Base-by-base conservation (phyloP, 129 eudicot species). In the Mikania micrantha region DNA sequence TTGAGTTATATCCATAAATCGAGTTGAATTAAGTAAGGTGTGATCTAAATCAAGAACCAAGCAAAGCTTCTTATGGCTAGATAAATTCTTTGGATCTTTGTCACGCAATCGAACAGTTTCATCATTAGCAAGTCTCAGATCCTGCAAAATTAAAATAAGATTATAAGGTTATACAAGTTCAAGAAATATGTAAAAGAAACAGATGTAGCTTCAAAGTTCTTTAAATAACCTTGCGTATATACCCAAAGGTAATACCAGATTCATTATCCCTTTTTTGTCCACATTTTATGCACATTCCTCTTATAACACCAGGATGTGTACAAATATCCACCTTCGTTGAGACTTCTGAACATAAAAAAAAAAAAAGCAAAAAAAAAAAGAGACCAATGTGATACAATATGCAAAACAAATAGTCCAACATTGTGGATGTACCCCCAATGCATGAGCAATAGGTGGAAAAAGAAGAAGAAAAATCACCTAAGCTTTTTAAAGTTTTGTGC, bases 31-130 rank as follows among this genome's bases (percentile, higher is more conserved):
- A 8, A 90, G 95, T 57, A 90, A 77, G 25, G 96, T 90, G 67
- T 90, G 96, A 71, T 90, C 96, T 49, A 90, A 81, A 82, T 90
- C 96, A 54, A 90, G 88, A 52, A 86, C 88, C 78, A 90, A 72
- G 64, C 70, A 79, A 9, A 90, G 88, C 74, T 90, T 90, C 57
- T 69, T 86, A 10, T 70, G 79, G 58, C 77, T 68, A 9, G 86
- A 73, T 60, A 86, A 72, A 45, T 69, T 77, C 80, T 81, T 84
- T 48, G 82, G 25, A 65, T 90, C 90, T 61, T 71, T 75, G 50
- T 82, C 73, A 17, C 95, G 86, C 56, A 90, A 41, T 67, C 90
- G 81, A 28, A 71, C 63, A 45, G 82, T 64, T 70, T 86, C 96
- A 62, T 84, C 90, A 70, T 66, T 72, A 8, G 75, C 74, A 69